A percentile compares a stretch with the other conserved stretches of the same genome.
Evolutionary conservation across 768 basidiomycete species (phyloP).

Genomic region (Mycena galericulata): DNA sequence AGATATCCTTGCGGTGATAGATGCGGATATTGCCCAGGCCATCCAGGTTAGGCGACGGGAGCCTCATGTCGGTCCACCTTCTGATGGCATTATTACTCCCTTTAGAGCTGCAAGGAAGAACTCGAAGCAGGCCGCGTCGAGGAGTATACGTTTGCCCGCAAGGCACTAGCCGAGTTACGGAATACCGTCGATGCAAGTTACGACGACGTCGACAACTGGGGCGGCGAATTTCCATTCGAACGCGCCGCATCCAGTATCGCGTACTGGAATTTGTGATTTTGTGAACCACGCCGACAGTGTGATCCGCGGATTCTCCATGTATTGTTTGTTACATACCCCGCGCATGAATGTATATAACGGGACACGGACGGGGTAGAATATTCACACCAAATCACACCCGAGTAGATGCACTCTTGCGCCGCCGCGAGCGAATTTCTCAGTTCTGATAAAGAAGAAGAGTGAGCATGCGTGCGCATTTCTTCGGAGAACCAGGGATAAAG

Average conservation of each 20-base stretch:
- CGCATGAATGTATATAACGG: constrained; percentile 9
- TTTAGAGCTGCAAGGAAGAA: constrained; percentile 36
- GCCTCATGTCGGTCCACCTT: constrained; percentile 19
- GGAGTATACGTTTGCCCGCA: constrained; percentile 17
- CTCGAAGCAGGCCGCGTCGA: constrained; percentile 29
- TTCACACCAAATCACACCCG: too few relatives aligned
- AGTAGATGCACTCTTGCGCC: too few relatives aligned
- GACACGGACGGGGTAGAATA: too few relatives aligned
- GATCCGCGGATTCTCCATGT: constrained; percentile 16
- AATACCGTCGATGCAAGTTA: constrained; percentile 17
- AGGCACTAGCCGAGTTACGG: constrained; percentile 22
- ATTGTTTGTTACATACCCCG: constrained; percentile 7
- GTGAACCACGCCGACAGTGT: not conserved
- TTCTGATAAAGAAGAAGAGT: too few relatives aligned
- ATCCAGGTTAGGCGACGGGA: constrained; percentile 31
- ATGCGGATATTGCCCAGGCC: constrained; percentile 34
- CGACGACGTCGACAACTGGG: constrained; percentile 17
- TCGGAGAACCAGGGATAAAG: not conserved
- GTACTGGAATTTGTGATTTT: constrained; percentile 31
- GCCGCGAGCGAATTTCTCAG: too few relatives aligned
- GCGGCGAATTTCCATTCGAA: constrained; percentile 31
- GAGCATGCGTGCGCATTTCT: not conserved
- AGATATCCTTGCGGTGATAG: constrained; percentile 31
- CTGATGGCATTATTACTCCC: constrained; percentile 7
- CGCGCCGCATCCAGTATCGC: constrained; percentile 28